These are phyloP conservation scores for Theobroma cacao DNA, from an alignment of 345 rosid species.

Conservation along the genomic window DNA sequence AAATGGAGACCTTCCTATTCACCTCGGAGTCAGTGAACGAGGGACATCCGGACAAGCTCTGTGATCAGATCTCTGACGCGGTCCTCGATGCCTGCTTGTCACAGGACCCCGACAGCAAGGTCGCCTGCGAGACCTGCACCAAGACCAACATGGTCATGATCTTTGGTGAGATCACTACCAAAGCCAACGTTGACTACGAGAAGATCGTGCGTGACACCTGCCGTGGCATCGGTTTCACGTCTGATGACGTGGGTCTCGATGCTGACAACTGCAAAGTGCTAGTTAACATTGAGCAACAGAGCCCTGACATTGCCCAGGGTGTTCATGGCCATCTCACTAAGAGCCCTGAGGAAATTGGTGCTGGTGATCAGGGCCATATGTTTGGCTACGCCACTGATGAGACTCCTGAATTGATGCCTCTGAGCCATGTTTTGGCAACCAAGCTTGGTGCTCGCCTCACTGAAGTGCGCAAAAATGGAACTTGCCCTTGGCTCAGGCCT, in stretches of 20 bases:
- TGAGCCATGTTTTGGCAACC: slow-evolving; percentile 70
- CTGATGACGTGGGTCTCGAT: slow-evolving; percentile 61
- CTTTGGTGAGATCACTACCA: slow-evolving; percentile 73
- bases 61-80: slow-evolving; percentile 73
- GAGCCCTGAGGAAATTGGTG: slow-evolving; percentile 67
- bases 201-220: slow-evolving; percentile 67
- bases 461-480: slow-evolving; percentile 60
- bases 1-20: slow-evolving; percentile 68
- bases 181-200: slow-evolving; percentile 64
- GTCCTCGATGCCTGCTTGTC: slow-evolving; percentile 68
- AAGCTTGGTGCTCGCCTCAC: slow-evolving; percentile 76
- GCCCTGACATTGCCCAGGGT: slow-evolving; percentile 74
- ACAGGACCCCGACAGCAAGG: slow-evolving; percentile 73
- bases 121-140: slow-evolving; percentile 74
- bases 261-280: slow-evolving; percentile 70
- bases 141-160: slow-evolving; percentile 86
- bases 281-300: slow-evolving; percentile 69
- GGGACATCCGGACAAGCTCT: slow-evolving; percentile 81
- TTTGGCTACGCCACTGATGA: slow-evolving; percentile 76
- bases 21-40: slow-evolving; percentile 78
- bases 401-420: slow-evolving; percentile 71
- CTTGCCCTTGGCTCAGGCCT: slow-evolving; percentile 53
- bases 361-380: slow-evolving; percentile 83
- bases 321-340: slow-evolving; percentile 71
- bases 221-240: slow-evolving; percentile 57